These are phyloP conservation scores for Solanum sitiens DNA, from an alignment of 257 asterid species.

Conservation along the genomic window DNA sequence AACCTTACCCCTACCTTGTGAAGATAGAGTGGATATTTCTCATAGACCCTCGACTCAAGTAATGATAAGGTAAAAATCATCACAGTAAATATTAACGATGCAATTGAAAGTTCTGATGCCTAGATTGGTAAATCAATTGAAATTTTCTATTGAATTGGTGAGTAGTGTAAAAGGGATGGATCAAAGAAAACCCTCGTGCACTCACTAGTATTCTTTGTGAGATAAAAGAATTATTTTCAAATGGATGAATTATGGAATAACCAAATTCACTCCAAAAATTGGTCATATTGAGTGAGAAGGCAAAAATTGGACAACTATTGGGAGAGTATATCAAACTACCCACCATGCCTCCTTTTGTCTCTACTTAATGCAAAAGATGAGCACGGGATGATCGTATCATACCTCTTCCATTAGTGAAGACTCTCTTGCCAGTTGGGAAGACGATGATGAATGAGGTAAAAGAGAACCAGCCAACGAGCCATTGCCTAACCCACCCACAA, in stretches of 20 bases:
- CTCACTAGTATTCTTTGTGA: not conserved
- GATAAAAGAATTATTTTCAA: not conserved
- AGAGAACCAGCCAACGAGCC: conserved; percentile 51
- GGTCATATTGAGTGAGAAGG: not conserved
- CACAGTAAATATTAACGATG: not conserved
- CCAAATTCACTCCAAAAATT: not conserved
- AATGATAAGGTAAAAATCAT: not conserved
- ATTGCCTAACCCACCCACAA: conserved; percentile 52
- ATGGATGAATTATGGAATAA: not conserved
- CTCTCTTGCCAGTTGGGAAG: conserved; percentile 75
- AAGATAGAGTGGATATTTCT: not conserved
- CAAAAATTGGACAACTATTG: not conserved
- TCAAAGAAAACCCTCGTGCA: not conserved
- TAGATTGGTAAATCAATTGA: not conserved
- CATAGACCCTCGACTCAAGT: not conserved
- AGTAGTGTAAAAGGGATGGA: not conserved
- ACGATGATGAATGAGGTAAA: conserved; percentile 61
- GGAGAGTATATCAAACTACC: not conserved
- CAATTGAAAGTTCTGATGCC: not conserved
- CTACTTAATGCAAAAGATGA: not conserved
- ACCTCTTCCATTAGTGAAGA: conserved; percentile 89
- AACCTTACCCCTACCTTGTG: not conserved
- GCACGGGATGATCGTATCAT: not conserved
- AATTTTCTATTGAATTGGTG: not conserved
- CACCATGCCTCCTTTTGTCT: not conserved